phyloP scores from a whole-genome alignment of 1,139 yeast species.

The Meyerozyma carpophila region DNA sequence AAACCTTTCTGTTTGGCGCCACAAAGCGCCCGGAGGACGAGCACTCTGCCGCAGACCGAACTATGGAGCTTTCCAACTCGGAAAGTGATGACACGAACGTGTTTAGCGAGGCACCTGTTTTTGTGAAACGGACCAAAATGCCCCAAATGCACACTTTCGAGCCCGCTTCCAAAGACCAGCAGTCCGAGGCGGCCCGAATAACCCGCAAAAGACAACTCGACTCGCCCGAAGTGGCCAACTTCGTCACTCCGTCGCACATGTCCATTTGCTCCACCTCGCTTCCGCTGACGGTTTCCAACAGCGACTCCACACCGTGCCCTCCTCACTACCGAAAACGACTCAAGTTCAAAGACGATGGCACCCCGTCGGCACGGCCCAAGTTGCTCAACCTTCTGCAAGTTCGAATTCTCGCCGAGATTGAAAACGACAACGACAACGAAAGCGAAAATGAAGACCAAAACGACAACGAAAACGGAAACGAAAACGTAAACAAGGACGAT shows the following conservation, averaged over 20 bases:
- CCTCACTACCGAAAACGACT: neutral
- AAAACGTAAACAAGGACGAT: too few species aligned
- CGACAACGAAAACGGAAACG: neutral
- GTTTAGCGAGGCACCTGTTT: neutral
- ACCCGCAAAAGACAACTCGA: neutral
- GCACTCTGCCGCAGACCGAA: neutral
- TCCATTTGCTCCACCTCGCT: conserved; percentile 1
- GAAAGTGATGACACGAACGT: conserved; percentile 6
- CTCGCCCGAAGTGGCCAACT: neutral
- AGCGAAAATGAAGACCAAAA: neutral
- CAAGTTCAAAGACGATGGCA: neutral
- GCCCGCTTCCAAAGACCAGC: too few species aligned
- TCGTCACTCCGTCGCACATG: neutral
- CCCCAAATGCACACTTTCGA: neutral
- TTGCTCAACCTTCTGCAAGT: conserved; percentile 2
- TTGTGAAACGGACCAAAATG: neutral
- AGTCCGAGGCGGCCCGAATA: too few species aligned
- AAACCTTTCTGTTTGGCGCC: too few species aligned
- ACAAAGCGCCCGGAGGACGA: neutral
- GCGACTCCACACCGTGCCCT: neutral
- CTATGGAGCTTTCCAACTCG: neutral
- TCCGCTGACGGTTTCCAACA: neutral
- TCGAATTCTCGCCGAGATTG: neutral
- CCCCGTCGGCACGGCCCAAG: neutral
- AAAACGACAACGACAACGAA: neutral